These are phyloP conservation scores for Lizanozyma gosingica DNA, from an alignment of 1,139 yeast species.

Conservation along the genomic window DNA sequence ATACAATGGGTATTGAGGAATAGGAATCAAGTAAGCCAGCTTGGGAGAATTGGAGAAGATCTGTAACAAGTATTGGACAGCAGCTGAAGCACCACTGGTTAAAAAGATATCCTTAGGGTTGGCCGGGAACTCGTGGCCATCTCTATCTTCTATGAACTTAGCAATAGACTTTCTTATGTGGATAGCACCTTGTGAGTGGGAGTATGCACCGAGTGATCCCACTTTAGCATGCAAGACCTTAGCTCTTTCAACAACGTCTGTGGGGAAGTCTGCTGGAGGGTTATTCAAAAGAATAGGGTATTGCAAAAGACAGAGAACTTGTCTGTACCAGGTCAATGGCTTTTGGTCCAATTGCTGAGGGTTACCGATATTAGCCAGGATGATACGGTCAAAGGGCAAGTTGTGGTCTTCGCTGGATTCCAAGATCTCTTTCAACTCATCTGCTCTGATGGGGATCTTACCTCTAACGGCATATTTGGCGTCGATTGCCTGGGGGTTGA, in stretches of 20 bases:
- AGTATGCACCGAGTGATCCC: slow-evolving; percentile 90
- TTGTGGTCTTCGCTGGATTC: slow-evolving; percentile 43
- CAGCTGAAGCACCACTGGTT: slow-evolving; percentile 91
- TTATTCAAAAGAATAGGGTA: slow-evolving; percentile 60
- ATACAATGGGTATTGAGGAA: slow-evolving; percentile 95
- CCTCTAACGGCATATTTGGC: slow-evolving; percentile 98
- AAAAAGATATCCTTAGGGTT: slow-evolving; percentile 67
- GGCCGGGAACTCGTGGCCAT: slow-evolving; percentile 46
- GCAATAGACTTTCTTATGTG: slow-evolving; percentile 72
- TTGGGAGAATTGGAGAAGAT: slow-evolving; percentile 57
- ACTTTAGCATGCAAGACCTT: slow-evolving; percentile 45
- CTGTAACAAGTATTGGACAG: slow-evolving; percentile 69
- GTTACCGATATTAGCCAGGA: slow-evolving; percentile 91
- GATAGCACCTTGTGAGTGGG: slow-evolving; percentile 82
- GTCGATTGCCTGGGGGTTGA: slow-evolving; percentile 65
- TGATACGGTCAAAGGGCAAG: slow-evolving; percentile 68
- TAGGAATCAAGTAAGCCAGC: slow-evolving; percentile 87
- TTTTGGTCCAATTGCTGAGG: slow-evolving; percentile 94
- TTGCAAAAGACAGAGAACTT: slow-evolving; percentile 77
- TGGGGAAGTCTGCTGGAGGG: slow-evolving; percentile 36
- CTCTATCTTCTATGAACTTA: slow-evolving; percentile 64
- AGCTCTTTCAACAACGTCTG: slow-evolving; percentile 72
- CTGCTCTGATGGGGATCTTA: slow-evolving; percentile 85
- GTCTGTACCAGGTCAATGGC: slow-evolving; percentile 93
- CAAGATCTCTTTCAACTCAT: slow-evolving; percentile 57